Base-by-base conservation (phyloP, 371 early-diverging fungal species). In the Gilbertella persicaria region DNA sequence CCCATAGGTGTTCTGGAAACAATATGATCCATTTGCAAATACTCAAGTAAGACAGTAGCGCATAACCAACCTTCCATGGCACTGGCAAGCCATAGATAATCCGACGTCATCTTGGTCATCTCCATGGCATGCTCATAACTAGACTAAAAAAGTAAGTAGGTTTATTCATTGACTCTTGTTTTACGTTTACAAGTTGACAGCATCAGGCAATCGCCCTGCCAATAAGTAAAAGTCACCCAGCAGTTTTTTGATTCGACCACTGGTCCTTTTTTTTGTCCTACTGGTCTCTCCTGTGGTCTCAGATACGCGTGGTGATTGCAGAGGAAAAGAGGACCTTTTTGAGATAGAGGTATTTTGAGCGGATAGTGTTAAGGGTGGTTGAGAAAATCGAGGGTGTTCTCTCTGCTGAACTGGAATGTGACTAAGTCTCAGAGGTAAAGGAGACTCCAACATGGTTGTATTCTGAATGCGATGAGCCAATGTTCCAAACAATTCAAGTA, bases 31-130 rank as follows among this genome's bases (percentile, higher is more conserved):
- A 82, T 75, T 49, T 84, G 84, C 12, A 84, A 65, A 60, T 79
- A 69, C 13, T 83, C 80, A 12, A 80, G 43, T 16, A 90, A 60
- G 5, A 88, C 57, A 30, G 79, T 75, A 0, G 89, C 87, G 49
- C 84, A 82, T 24, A 79, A 73, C 20, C 83, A 67, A 3, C 89
- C 87, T 65, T 93, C 93, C 68, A 87, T 70, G 0, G 91, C 85
- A 45, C 89, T 79, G n/a, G 83, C 91, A 26, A 85, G 78, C 93
- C 93, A 93, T 41, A 88, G 66, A 60, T 69, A 87, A 63, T 93
- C 93, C 1, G 73, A 65, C 30, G 75, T 85, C 5, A 75, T 58
- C 58, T 83, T 87, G 47, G 85, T 71, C 20, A 67, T 64, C n/a
- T 92, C 92, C 19, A 91, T 83, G 5, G 90, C 88, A 33, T 75